Evolutionary conservation across 75 land plant genomes (phyloP), one percentile per base, ranked within the genome.

Genomic region (Ceratopteris richardii): DNA sequence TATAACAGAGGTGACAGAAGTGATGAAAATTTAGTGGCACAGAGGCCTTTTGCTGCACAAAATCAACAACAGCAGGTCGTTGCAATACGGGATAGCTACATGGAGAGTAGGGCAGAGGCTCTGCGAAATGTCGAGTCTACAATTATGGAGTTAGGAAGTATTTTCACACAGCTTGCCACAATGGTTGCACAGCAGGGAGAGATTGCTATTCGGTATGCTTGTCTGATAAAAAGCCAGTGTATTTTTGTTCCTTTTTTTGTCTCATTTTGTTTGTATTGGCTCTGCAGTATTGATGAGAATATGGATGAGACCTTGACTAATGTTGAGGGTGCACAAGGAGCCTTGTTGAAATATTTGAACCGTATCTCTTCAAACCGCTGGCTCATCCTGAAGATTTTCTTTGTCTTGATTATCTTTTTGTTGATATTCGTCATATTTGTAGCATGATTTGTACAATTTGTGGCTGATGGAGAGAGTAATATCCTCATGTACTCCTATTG

Each of bases 171-270:
- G 59, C 65, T 91, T 54, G 95, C 95, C 30, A 91, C 97, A 25
- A 77, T 91, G 95, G 97, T 91, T 63, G 87, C 97, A n/a, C 79
- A 91, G 71, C 97, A 91, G 73, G 97, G 97, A 31, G 96, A 91
- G 63, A 58, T 91, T 52, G 97, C 97, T 11, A 88, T 91, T 72
- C 84, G 97, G 97, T 91, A 58, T n/a, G n/a, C n/a, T 29, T n/a
- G n/a, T n/a, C n/a, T n/a, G n/a, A n/a, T n/a, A n/a, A n/a, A n/a
- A n/a, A n/a, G n/a, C n/a, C n/a, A n/a, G n/a, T n/a, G n/a, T n/a
- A n/a, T n/a, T n/a, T n/a, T n/a, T n/a, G n/a, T n/a, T n/a, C n/a
- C n/a, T n/a, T n/a, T n/a, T n/a, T n/a, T n/a, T n/a, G n/a, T n/a
- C n/a, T n/a, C n/a, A n/a, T n/a, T n/a, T n/a, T n/a, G n/a, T n/a